These are phyloP conservation scores for Skeletonema menzelii DNA, from an alignment of 108 stramenopile genomes.

Conservation along the genomic window DNA sequence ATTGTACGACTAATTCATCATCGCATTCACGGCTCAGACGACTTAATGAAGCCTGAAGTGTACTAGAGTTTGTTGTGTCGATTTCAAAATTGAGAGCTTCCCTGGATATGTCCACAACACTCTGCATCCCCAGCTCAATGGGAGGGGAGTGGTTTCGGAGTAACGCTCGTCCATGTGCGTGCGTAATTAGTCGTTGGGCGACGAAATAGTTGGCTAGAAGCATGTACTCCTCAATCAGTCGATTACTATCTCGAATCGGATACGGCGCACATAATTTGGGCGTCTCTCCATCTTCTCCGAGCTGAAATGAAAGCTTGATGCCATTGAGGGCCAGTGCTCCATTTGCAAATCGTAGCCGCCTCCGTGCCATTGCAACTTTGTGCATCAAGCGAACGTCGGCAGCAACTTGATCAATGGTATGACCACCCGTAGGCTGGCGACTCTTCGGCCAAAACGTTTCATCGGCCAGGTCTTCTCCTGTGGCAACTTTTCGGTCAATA, in stretches of 20 bases:
- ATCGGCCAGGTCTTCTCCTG: constrained; percentile 58
- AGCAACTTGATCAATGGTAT: constrained; percentile 85
- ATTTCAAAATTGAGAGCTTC: constrained; percentile 63
- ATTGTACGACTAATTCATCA: constrained; percentile 76
- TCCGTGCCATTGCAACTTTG: constrained; percentile 82
- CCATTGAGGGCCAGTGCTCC: constrained; percentile 91
- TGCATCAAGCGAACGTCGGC: constrained; percentile 89
- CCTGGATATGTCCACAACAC: constrained; percentile 67
- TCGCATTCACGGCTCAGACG: constrained; percentile 64
- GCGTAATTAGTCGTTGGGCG: constrained; percentile 89
- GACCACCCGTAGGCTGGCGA: constrained; percentile 83
- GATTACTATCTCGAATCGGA: constrained; percentile 92
- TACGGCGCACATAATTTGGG: constrained; percentile 83
- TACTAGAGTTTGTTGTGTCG: constrained; percentile 60
- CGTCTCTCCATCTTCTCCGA: constrained; percentile 88
- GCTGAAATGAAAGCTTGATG: constrained; percentile 88
- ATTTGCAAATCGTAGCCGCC: constrained; percentile 78
- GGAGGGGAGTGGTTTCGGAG: constrained; percentile 78
- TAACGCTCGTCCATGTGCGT: constrained; percentile 77
- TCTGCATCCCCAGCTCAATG: constrained; percentile 58
- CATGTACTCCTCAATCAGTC: constrained; percentile 98
- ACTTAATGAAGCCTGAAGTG: constrained; percentile 82
- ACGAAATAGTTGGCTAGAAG: constrained; percentile 97
- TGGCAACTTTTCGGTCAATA: constrained; percentile 82
- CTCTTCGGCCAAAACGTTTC: constrained; percentile 76